Evolutionary conservation across 192 early-diverging fungal genomes (phyloP).

Genomic region (Ambispora gerdemannii): DNA sequence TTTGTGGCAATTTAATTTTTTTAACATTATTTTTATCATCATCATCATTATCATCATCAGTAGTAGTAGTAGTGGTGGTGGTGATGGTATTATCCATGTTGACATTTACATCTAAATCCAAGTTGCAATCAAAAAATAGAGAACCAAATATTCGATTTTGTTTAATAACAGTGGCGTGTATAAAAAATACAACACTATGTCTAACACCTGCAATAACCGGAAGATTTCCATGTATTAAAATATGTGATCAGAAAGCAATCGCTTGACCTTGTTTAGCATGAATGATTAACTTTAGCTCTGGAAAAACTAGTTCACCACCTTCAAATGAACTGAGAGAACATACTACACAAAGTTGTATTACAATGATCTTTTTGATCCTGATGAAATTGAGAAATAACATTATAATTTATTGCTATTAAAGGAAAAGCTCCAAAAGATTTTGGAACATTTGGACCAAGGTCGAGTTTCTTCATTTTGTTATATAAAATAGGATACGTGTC

Average conservation of each 20-base stretch:
- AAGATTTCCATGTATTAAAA: not conserved
- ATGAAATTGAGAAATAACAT: slow-evolving; percentile 18
- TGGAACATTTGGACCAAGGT: not conserved
- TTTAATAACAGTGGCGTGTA: slow-evolving; percentile 13
- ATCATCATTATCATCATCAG: too few species aligned
- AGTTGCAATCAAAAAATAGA: not conserved
- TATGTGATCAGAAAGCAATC: not conserved
- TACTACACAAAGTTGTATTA: not conserved
- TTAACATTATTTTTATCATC: too few species aligned
- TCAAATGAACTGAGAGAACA: not conserved
- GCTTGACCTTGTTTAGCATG: not conserved
- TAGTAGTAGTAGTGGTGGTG: too few species aligned
- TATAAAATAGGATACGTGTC: slow-evolving; percentile 8
- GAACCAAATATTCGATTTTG: not conserved
- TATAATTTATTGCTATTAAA: slow-evolving; percentile 10
- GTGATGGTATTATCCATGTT: too few species aligned
- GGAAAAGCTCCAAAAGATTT: slow-evolving; percentile 19
- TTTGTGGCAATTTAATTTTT: too few species aligned
- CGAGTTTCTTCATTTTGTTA: not conserved
- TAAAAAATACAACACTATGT: slow-evolving; percentile 24
- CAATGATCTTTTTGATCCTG: slow-evolving; percentile 17
- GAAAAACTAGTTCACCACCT: not conserved
- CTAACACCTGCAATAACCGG: not conserved
- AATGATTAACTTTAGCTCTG: not conserved
- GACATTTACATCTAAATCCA: too few species aligned